These are phyloP conservation scores for Lipomyces yamanashiensis DNA, from an alignment of 805 yeast genomes.

Conservation along the genomic window DNA sequence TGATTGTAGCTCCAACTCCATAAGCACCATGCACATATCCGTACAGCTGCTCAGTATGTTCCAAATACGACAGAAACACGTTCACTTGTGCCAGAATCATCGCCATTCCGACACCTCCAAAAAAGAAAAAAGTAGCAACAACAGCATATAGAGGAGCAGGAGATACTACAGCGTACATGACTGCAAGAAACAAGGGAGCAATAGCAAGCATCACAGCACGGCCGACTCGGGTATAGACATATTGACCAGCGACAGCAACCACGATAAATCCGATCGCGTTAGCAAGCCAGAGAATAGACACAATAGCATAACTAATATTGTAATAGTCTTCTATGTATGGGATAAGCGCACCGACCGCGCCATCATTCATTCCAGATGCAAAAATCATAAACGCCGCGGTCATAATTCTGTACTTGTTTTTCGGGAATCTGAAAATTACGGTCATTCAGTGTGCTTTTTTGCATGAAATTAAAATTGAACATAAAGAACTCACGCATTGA, in stretches of 20 bases:
- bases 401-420: slow-evolving; percentile 10
- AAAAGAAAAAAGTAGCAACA: slow-evolving; percentile 55
- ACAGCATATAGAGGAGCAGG: slow-evolving; percentile 57
- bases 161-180: slow-evolving; percentile 53
- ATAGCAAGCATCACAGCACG: slow-evolving; percentile 48
- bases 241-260: slow-evolving; percentile 55
- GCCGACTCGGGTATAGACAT: slow-evolving; percentile 47
- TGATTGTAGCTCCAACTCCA: slow-evolving; percentile 71
- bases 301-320: slow-evolving; percentile 55
- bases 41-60: slow-evolving; percentile 60
- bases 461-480: not conserved
- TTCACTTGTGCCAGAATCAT: slow-evolving; percentile 56
- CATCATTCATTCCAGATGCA: slow-evolving; percentile 47
- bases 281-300: slow-evolving; percentile 61
- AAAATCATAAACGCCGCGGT: slow-evolving; percentile 2
- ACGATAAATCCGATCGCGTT: slow-evolving; percentile 58
- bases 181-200: slow-evolving; percentile 48
- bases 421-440: not conserved
- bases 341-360: slow-evolving; percentile 62
- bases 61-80: slow-evolving; percentile 54
- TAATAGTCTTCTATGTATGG: slow-evolving; percentile 58
- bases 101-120: slow-evolving; percentile 63
- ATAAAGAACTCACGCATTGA: slow-evolving; percentile 2
- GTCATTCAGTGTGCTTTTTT: not conserved
- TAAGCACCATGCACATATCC: slow-evolving; percentile 70